Conservation (phyloP, 2,329 filamentous ascomycete genomes). For the Cercospora janseana region DNA sequence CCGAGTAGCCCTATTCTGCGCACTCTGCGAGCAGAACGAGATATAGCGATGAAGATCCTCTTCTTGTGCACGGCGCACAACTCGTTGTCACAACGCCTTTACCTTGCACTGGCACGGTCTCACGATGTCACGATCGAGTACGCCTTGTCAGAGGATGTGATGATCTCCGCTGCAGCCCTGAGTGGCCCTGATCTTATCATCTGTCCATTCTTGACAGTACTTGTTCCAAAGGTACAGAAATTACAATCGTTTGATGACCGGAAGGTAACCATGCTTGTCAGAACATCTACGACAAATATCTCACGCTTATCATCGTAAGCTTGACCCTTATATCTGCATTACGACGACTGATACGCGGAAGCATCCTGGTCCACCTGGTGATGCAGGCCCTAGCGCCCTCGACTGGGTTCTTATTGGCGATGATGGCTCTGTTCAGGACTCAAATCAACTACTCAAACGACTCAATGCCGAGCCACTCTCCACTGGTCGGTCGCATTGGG, state of each 20-base stretch:
- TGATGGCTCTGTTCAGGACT: slow-evolving; percentile 40
- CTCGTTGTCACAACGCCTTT: slow-evolving; percentile 45
- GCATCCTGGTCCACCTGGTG: slow-evolving; percentile 46
- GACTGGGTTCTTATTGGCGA: slow-evolving; percentile 48
- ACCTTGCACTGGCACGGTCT: slow-evolving; percentile 38
- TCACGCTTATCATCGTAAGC: slow-evolving; percentile 41
- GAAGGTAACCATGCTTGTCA: background rate
- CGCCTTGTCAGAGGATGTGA: slow-evolving; percentile 35
- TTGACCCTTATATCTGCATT: background rate
- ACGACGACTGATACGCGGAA: background rate
- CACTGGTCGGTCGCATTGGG: slow-evolving; percentile 45
- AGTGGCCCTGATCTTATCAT: slow-evolving; percentile 44
- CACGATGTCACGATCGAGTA: slow-evolving; percentile 46
- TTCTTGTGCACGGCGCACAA: slow-evolving; percentile 50
- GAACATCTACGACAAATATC: slow-evolving; percentile 39
- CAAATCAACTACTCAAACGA: slow-evolving; percentile 34
- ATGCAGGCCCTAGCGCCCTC: slow-evolving; percentile 45
- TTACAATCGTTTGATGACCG: background rate
- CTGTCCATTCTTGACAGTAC: slow-evolving; percentile 45
- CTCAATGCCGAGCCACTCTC: slow-evolving; percentile 28
- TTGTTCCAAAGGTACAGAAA: slow-evolving; percentile 36
- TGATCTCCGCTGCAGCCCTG: slow-evolving; percentile 43
- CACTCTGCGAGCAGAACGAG: no score
- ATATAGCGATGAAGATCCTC: slow-evolving; percentile 42
- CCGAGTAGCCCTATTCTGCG: no score